Base-by-base conservation (phyloP, 352 stramenopile species). In the Lagenidium sp. region DNA sequence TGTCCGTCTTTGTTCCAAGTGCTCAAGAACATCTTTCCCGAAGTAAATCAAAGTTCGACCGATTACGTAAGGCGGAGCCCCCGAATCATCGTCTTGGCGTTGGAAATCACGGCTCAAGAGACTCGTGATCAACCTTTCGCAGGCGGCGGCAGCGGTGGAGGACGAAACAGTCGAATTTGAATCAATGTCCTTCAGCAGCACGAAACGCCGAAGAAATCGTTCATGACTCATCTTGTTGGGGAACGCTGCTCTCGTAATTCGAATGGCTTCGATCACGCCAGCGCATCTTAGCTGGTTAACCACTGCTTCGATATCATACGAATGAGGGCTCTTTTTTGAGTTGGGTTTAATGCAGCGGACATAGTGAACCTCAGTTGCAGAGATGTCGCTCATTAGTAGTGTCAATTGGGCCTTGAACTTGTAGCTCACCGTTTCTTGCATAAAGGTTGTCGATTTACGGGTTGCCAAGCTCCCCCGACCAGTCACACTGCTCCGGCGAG, bases 191-290 rank as follows among this genome's bases (percentile, higher is more conserved):
- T 65, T 74, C 59, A 93, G 69, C 39, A 89, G 59, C 20, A 90
- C 75, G 50, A 94, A 94, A 16, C 81, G 74, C 20, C 72, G 68
- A 4, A 94, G 50, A 45, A 91, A 94, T 35, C 85, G 85, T 45
- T 95, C 64, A 61, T 99, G 95, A 21, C 68, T 68, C 55, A 99
- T 82, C 40, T 98, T 97, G 73, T 96, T 96, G 3, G 85, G 85
- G 51, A 95, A 96, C 1, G 85, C 79, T 1, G 82, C 75, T 18
- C 85, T 74, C 35, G 80, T 93, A 44, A 96, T 95, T 19, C 85
- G 81, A 37, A 96, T 95, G 1, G 85, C 85, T 60, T 96, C 83
- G 25, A 96, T 79, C 19, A 96, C 83, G 47, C 85, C 85, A 3
- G 83, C 85, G 45, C 80, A 95, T 4, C 85, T 78, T 36, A 96